These are phyloP conservation scores for Fistulinella prunicolor DNA, from an alignment of 768 basidiomycete species.

Conservation along the genomic window DNA sequence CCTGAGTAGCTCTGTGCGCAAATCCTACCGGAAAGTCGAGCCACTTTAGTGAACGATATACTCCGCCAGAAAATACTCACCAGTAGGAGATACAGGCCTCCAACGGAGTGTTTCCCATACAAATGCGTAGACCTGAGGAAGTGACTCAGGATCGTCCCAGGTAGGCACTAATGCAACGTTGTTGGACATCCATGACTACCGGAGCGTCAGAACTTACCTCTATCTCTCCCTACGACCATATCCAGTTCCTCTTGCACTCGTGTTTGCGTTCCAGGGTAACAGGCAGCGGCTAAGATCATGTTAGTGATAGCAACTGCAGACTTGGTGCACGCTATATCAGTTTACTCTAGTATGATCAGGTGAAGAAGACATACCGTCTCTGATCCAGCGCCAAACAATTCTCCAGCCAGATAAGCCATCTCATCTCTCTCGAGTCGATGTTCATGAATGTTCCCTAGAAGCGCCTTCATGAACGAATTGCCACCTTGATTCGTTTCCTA, in stretches of 20 bases:
- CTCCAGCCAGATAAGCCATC: constrained; percentile 55
- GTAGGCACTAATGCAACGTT: constrained; percentile 29
- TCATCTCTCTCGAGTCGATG: constrained; percentile 50
- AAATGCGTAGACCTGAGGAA: constrained; percentile 37
- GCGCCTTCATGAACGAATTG: constrained; percentile 46
- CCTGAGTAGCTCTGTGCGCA: constrained; percentile 58
- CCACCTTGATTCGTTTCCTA: constrained; percentile 9
- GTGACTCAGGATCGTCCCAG: constrained; percentile 30
- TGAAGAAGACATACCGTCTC: constrained; percentile 39
- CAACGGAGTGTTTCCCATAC: constrained; percentile 36
- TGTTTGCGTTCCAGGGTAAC: constrained; percentile 48
- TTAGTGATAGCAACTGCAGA: constrained; percentile 51
- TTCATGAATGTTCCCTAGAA: constrained; percentile 46
- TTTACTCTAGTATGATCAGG: too few relatives aligned
- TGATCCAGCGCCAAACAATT: constrained; percentile 57
- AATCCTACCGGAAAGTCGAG: constrained; percentile 36
- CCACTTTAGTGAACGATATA: neutral
- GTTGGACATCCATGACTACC: neutral
- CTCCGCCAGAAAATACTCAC: constrained; percentile 14
- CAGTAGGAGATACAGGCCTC: constrained; percentile 32
- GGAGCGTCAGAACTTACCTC: constrained; percentile 7
- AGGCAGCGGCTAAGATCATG: constrained; percentile 52
- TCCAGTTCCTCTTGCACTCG: constrained; percentile 55
- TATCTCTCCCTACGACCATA: constrained; percentile 41
- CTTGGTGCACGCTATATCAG: constrained; percentile 8